phyloP scores from a whole-genome alignment of 1,284 basidiomycete genomes.

The Phellopilus nigrolimitatus region DNA sequence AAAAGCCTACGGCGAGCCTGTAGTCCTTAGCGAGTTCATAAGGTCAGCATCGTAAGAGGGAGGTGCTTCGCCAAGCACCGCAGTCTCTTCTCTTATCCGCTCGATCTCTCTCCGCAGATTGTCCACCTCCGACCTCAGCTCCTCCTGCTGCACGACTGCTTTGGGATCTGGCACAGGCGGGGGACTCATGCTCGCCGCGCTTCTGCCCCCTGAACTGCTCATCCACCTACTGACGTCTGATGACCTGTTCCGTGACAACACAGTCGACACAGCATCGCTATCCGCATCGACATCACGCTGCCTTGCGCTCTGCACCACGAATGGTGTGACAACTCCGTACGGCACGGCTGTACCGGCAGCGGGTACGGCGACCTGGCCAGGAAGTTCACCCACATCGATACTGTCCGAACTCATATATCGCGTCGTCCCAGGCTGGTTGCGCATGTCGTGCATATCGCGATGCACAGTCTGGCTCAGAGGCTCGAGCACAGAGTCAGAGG shows the following conservation, averaged over 20 bases:
- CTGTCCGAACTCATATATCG: too few species aligned
- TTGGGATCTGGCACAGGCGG: background rate
- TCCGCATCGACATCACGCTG: background rate
- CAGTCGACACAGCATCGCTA: background rate
- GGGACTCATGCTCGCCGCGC: background rate
- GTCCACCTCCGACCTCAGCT: conserved; percentile 3
- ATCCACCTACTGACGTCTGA: background rate
- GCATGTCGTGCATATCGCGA: background rate
- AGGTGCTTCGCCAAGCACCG: background rate
- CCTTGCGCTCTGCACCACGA: background rate
- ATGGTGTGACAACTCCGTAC: background rate
- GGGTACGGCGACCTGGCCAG: too few species aligned
- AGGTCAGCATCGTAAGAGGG: conserved; percentile 1
- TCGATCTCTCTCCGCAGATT: conserved; percentile 1
- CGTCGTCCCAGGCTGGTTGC: background rate
- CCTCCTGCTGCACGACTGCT: background rate
- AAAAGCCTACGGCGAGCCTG: too few species aligned
- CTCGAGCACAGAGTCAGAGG: conserved; percentile 3
- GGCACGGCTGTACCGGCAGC: background rate
- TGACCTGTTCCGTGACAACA: background rate
- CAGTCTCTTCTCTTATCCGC: background rate
- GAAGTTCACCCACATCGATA: too few species aligned
- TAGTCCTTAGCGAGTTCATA: too few species aligned
- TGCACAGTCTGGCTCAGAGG: background rate
- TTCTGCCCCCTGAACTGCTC: background rate